A percentile compares a stretch with the other conserved stretches of the same genome.
Evolutionary conservation across 2,329 filamentous ascomycete genomes (phyloP).

Genomic region (Parastagonospora nodorum): DNA sequence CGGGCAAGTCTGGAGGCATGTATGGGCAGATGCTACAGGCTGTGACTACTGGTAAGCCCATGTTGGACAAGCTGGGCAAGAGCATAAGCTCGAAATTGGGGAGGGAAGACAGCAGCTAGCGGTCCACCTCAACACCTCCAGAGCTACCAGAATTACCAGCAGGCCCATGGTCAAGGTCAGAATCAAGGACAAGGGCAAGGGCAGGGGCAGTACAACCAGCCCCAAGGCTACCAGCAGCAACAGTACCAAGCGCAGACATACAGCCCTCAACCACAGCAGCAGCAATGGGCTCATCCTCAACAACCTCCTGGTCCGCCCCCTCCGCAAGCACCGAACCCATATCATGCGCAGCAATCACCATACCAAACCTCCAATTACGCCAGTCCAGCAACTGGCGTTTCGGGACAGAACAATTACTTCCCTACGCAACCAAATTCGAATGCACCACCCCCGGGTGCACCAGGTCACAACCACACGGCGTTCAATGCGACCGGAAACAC

Average conservation of each 20-base stretch:
- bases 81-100: constrained; percentile 41
- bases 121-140: constrained; percentile 35
- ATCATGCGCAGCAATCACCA: constrained; percentile 33
- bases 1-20: constrained; percentile 23
- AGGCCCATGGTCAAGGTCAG: constrained; percentile 25
- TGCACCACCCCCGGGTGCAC: constrained; percentile 1
- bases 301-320: constrained; percentile 4
- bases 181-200: neutral
- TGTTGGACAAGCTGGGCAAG: constrained; percentile 44
- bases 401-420: constrained; percentile 36
- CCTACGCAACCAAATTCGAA: constrained; percentile 26
- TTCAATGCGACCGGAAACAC: constrained; percentile 1
- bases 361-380: constrained; percentile 27
- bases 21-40: constrained; percentile 43
- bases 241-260: constrained; percentile 10
- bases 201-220: constrained; percentile 20
- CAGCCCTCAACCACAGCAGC: constrained; percentile 18
- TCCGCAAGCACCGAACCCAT: constrained; percentile 20
- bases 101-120: constrained; percentile 28
- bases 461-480: neutral
- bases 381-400: constrained; percentile 23
- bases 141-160: constrained; percentile 40
- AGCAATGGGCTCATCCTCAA: constrained; percentile 5
- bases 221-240: constrained; percentile 23
- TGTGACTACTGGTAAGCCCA: constrained; percentile 42